Base-by-base conservation (phyloP, 1,284 basidiomycete species). In the Vanrija humicola region DNA sequence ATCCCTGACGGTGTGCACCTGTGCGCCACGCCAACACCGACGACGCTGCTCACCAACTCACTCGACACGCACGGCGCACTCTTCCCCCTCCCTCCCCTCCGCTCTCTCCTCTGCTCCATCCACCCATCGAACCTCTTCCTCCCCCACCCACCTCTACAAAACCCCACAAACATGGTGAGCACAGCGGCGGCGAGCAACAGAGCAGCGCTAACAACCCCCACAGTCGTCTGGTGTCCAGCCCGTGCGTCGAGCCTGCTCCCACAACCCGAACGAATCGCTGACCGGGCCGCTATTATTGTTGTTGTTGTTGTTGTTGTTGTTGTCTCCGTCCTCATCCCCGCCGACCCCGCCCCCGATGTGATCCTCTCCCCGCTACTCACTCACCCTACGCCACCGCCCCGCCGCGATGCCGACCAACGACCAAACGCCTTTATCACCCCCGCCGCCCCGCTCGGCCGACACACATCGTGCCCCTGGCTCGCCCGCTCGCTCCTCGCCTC, bases 161-260 rank as follows among this genome's bases (percentile, higher is more conserved):
- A 38, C 40, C 45, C 34, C 54, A 14, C 42, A 50, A 58, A 19
- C 39, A 66, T 64, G 63, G 64, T 64, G 43, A 54, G 63, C 43
- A 28, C 25, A 9, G 38, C 15, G 38, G 10, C 12, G 16, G 3
- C 15, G 15, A 21, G 4, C 15, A 16, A 28, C 3, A 34, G 34
- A 34, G 34, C 50, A 19, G 6, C 7, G 38, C 43, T 34, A 21
- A 34, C 25, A 26, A 34, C 21, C 28, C 25, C 19, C 55, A 23
- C 21, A 73, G 71, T 72, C 71, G 46, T 73, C 71, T 63, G 71
- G 71, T 65, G 70, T 73, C 55, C 70, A 73, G 64, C 67, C 70
- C 56, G 71, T 69, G 49, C 52, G 67, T 66, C 34, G 34, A 34
- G 34, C 12, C 34, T 14, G 7, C 9, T 34, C 34, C 12, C 34